Evolutionary conservation across 2,329 filamentous ascomycete genomes (phyloP).

Genomic region (Xylaria sp.): DNA sequence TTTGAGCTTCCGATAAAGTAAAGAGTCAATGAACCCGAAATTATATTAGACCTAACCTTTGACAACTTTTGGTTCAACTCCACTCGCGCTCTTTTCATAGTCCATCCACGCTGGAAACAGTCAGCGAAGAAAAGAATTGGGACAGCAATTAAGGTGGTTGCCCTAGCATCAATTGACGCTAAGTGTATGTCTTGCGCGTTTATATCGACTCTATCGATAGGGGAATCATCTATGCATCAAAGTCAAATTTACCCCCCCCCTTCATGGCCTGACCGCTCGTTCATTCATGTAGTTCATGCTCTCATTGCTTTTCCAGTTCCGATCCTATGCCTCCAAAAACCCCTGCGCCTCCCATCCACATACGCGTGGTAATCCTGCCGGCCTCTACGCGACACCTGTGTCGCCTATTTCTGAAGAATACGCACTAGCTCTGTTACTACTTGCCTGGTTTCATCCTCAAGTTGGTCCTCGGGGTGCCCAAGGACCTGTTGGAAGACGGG

Average conservation of each 20-base stretch:
- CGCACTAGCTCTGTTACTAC: conserved; percentile 72
- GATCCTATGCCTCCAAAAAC: conserved; percentile 13
- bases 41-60: neutral
- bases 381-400: conserved; percentile 1
- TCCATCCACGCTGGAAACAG: neutral
- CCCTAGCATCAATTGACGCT: conserved; percentile 16
- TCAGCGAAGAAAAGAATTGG: neutral
- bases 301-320: conserved; percentile 39
- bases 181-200: conserved; percentile 21
- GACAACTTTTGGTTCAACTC: neutral
- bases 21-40: neutral
- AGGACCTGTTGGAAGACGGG: conserved; percentile 80
- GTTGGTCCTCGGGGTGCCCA: conserved; percentile 76
- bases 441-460: conserved; percentile 76
- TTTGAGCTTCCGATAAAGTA: neutral
- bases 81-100: neutral
- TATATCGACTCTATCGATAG: conserved; percentile 44
- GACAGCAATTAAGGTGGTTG: conserved; percentile 5
- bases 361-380: conserved; percentile 13
- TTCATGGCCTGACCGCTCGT: conserved; percentile 42
- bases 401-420: conserved; percentile 42
- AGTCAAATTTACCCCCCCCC: conserved; percentile 37
- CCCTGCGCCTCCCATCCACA: conserved; percentile 18
- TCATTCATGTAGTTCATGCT: conserved; percentile 47
- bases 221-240: conserved; percentile 50